Evolutionary conservation across 345 rosid genomes (phyloP), one percentile per base, ranked within the genome.

Genomic region (Rubroshorea leprosula): DNA sequence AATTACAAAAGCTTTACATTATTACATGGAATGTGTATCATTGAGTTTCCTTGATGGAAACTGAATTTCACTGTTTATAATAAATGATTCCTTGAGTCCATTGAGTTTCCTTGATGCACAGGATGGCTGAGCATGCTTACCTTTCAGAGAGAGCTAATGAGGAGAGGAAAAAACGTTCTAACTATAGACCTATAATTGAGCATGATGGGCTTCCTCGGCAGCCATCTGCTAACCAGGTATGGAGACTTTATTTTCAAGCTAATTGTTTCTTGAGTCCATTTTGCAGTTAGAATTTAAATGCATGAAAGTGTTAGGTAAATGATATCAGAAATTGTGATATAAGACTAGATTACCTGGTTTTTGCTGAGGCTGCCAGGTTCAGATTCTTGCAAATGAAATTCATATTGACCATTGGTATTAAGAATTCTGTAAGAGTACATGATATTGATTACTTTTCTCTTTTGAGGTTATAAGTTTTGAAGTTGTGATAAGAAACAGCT

Each of bases 151-250:
- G 69, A 78, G 97, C 96, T 58, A 77, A 81, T 54, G 88, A 80
- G 39, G 94, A 83, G 80, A 77, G 96, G 49, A 79, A 72, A 29
- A 75, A 63, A 38, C 88, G 84, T 23, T 58, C 80, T 18, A 61
- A 72, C 66, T 93, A 87, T 69, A 78, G 71, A 46, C 76, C 92
- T 56, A 83, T 89, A 57, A 85, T 89, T 71, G 97, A 89, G 22
- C 99, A 93, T 63, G 99, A 93, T 74, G 94, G 99, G 56, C 81
- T 85, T 67, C 98, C 89, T 8, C 71, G 78, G 63, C 94, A 76
- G 51, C 74, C 51, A 22, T 65, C 68, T 56, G 69, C 77, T 26
- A 68, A 76, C 26, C 72, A 80, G 90, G 99, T 78, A 75, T 62
- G 29, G 54, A 54, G 47, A 45, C 38, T 52, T 62, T 21, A 58